A percentile compares a stretch with the other conserved stretches of the same genome.
Conservation (phyloP, 1,284 basidiomycete species). For the Leccinum griseonigrum region DNA sequence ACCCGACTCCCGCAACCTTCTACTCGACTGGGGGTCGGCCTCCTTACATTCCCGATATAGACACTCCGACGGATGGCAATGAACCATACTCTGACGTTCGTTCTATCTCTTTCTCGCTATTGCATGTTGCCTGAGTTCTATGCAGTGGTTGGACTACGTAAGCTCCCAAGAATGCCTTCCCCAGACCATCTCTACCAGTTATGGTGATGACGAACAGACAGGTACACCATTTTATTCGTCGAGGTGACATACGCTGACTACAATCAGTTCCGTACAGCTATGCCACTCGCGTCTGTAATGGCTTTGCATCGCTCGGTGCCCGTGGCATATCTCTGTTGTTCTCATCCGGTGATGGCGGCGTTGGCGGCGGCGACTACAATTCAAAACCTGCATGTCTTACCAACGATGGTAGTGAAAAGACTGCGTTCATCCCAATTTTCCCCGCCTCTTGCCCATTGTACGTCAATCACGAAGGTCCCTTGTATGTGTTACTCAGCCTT, state of each 20-base stretch:
- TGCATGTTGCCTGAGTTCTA: not conserved
- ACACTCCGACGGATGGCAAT: conserved; percentile 45
- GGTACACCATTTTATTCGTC: conserved; percentile 31
- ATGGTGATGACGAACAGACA: conserved; percentile 70
- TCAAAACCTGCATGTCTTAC: conserved; percentile 47
- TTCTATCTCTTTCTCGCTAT: not conserved
- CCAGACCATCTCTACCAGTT: conserved; percentile 27
- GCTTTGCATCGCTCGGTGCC: conserved; percentile 58
- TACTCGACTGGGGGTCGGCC: conserved; percentile 61
- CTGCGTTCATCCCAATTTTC: conserved; percentile 60
- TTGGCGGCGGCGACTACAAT: conserved; percentile 50
- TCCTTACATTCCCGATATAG: conserved; percentile 52
- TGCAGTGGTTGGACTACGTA: conserved; percentile 63
- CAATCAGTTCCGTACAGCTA: conserved; percentile 55
- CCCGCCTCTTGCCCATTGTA: conserved; percentile 45
- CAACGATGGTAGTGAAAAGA: conserved; percentile 56
- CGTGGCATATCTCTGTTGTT: conserved; percentile 64
- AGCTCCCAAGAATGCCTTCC: conserved; percentile 34
- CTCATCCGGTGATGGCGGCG: conserved; percentile 68
- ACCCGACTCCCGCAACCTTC: conserved; percentile 48
- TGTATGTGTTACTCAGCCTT: not conserved
- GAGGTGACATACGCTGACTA: conserved; percentile 1
- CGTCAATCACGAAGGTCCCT: conserved; percentile 8
- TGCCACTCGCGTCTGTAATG: conserved; percentile 59
- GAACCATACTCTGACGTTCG: conserved; percentile 59